Percentiles rank a stretch among this genome's conserved stretches.
Conservation (phyloP, 768 basidiomycete genomes). For the Suillus subaureus region DNA sequence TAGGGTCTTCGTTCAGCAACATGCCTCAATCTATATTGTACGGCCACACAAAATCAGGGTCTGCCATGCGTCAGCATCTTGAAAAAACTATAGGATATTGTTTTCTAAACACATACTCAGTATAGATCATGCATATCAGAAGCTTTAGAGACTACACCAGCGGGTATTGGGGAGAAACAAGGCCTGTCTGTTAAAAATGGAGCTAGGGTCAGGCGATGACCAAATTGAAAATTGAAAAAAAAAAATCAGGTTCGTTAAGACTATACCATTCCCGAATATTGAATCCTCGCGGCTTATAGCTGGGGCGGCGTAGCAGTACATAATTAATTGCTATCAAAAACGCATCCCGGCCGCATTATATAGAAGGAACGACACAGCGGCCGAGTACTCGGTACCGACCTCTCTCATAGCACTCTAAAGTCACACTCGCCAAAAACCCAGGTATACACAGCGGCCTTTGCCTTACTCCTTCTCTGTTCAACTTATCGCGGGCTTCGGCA, state of each 20-base stretch:
- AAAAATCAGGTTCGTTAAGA: not conserved
- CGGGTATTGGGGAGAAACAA: not conserved
- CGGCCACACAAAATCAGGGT: not conserved
- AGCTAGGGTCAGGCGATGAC: not conserved
- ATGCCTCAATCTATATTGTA: not conserved
- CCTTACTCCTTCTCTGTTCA: conserved; percentile 37
- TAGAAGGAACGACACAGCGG: too few species aligned
- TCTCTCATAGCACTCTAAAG: too few species aligned
- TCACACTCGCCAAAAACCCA: conserved; percentile 75
- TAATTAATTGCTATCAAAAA: too few species aligned
- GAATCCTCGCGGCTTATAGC: not conserved
- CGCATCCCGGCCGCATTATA: too few species aligned
- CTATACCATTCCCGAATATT: conserved; percentile 4
- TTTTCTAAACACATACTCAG: not conserved
- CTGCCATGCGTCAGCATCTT: not conserved
- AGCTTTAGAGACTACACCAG: not conserved
- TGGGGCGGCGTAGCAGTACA: too few species aligned
- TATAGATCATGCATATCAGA: not conserved
- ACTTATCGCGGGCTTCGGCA: conserved; percentile 35
- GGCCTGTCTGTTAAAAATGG: not conserved
- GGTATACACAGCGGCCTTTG: too few species aligned
- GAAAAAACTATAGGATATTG: not conserved
- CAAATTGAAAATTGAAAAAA: not conserved
- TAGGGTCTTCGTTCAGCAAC: not conserved
- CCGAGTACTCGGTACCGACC: too few species aligned